Percentiles rank a stretch among this genome's conserved stretches.
These are phyloP conservation scores for Mycena galopus DNA, from an alignment of 768 basidiomycete species.

Conservation along the genomic window DNA sequence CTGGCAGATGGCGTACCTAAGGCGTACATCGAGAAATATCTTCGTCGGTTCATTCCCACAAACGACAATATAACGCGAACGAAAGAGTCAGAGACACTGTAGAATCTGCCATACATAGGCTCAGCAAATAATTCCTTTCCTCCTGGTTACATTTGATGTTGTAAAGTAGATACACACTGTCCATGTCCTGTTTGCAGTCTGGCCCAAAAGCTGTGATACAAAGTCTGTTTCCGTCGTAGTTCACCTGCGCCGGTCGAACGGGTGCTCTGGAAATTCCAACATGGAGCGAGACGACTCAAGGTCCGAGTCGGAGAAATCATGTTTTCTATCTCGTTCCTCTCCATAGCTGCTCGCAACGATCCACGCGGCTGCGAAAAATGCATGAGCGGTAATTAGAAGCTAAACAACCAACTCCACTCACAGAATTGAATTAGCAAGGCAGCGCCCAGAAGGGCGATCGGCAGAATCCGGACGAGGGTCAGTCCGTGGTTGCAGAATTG, in stretches of 20 bases:
- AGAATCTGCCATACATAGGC: background rate
- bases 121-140: background rate
- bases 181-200: background rate
- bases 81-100: background rate
- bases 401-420: constrained; percentile 5
- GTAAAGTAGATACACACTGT: background rate
- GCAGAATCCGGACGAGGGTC: constrained; percentile 31
- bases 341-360: constrained; percentile 36
- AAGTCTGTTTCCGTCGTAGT: background rate
- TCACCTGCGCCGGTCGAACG: constrained; percentile 23
- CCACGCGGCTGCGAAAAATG: constrained; percentile 26
- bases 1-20: constrained; percentile 53
- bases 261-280: constrained; percentile 17
- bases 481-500: constrained; percentile 38
- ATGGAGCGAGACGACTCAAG: constrained; percentile 2
- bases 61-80: background rate
- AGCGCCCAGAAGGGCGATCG: constrained; percentile 31
- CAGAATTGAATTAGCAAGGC: constrained; percentile 30
- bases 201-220: background rate
- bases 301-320: background rate
- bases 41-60: constrained; percentile 57
- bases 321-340: constrained; percentile 28
- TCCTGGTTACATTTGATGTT: background rate
- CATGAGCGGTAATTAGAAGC: background rate
- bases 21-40: constrained; percentile 58